Conservation (phyloP, 1,284 basidiomycete species). For the Gymnopus androsaceus region DNA sequence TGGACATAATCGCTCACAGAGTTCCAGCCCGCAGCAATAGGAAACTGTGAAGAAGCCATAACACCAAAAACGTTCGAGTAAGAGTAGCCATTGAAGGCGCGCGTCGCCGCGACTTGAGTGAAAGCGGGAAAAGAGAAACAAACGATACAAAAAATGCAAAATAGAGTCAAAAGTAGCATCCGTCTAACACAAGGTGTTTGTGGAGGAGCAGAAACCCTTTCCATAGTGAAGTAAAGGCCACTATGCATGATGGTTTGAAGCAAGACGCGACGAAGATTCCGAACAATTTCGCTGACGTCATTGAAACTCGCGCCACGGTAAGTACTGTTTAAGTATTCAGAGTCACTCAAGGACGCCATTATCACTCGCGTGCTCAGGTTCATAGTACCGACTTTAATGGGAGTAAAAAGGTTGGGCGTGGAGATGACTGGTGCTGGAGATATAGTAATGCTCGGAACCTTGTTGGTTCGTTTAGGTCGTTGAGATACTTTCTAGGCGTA, state of each 20-base stretch:
- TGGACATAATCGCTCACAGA: slow-evolving; percentile 1
- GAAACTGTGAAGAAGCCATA: not conserved
- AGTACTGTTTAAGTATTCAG: slow-evolving; percentile 15
- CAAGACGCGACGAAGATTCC: too few relatives aligned
- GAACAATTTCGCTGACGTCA: too few relatives aligned
- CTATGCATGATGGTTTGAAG: not conserved
- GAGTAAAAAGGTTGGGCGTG: slow-evolving; percentile 15
- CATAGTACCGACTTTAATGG: slow-evolving; percentile 15
- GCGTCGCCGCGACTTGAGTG: too few relatives aligned
- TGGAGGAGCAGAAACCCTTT: not conserved
- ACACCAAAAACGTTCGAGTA: not conserved
- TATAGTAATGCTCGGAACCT: slow-evolving; percentile 8
- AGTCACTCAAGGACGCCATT: slow-evolving; percentile 20
- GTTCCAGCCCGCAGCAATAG: not conserved
- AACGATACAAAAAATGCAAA: not conserved
- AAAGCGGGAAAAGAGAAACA: not conserved
- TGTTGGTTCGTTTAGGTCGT: not conserved
- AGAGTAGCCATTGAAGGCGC: not conserved
- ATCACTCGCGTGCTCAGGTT: slow-evolving; percentile 19
- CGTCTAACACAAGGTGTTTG: not conserved
- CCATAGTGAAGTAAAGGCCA: not conserved
- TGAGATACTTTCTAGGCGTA: too few relatives aligned
- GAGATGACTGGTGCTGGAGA: not conserved
- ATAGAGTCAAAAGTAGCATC: not conserved
- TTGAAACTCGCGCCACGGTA: slow-evolving; percentile 21